Base-by-base conservation (phyloP, 2,329 filamentous ascomycete genomes). In the Colletotrichum godetiae region DNA sequence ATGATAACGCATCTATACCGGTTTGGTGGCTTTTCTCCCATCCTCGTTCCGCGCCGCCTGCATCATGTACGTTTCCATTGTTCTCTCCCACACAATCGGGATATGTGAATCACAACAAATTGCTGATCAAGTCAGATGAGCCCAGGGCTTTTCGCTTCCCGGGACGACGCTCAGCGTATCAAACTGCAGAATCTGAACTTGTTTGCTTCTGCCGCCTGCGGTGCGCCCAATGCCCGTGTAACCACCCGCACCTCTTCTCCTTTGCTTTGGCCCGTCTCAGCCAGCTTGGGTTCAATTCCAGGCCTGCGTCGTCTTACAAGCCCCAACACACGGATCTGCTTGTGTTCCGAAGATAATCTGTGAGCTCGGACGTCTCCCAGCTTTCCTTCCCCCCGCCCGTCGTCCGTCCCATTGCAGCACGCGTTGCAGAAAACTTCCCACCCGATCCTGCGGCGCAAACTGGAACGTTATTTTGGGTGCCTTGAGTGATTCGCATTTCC, bases 71-170 rank as follows among this genome's bases (percentile, higher is more conserved):
- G 60, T 52, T 65, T 22, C 27, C 53, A 53, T 35, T 52, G 3
- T 53, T 27, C 63, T 31, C 58, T 53, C 60, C 69, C 65, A 57
- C 56, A 35, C 37, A 37, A 29, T 57, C 66, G 66, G 70, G 60
- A 73, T 60, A 11, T 65, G 66, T 73, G 66, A 70, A 56, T 70
- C 67, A 70, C 10, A 29, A 24, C 67, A 60, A 69, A 64, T 70
- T 73, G 59, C 66, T 73, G 53, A 73, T 56, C 31, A 64, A 55
- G 70, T 73, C 66, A 70, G 70, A 69, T 65, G 67, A 73, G 66
- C 70, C 24, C 22, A 37, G 66, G 59, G 35, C 42, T 49, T 49
- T 52, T 73, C 70, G 66, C 70, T 73, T 73, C 37, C 62, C 33
- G 59, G 59, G 66, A 68, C 70, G 52, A 46, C 53, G 19, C 29